Base-by-base conservation (phyloP, 139 green algal genomes). In the Zygnema circumcarinatum region DNA sequence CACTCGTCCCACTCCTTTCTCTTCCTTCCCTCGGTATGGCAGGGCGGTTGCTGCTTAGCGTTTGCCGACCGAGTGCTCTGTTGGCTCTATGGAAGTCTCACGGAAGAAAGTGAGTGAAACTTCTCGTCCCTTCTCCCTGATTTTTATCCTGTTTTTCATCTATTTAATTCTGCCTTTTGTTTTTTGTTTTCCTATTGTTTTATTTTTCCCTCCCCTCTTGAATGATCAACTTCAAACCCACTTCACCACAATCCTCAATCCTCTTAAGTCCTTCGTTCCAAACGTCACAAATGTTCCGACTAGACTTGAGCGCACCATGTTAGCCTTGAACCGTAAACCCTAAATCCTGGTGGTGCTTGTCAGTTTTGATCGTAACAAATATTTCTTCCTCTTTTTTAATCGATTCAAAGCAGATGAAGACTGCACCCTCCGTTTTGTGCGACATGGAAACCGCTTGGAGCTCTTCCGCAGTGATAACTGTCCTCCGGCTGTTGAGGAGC, bases 11-110 rank as follows among this genome's bases (percentile, higher is more conserved):
- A n/a, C n/a, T n/a, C n/a, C n/a, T n/a, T n/a, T 83, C 7, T 72
- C 7, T 47, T 83, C 3, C 7, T 47, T 83, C 3, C 11, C 7
- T 83, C 21, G 36, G 20, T 2, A 81, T 16, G 80, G 79, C 79
- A 86, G 79, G 42, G 42, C 2, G 79, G 79, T 3, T 62, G 39
- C 7, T 86, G 79, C n/a, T 11, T 86, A 33, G 79, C 76, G 1
- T 89, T 89, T 35, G 54, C 84, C 1, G 79, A 89, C 35, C 36
- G 40, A 21, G 38, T 89, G 11, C 42, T 89, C 29, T 31, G n/a
- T 22, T 89, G 84, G 84, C 36, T 89, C 29, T 89, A 89, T 78
- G 84, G 76, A 56, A 88, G 52, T 38, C 62, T 53, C 0, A 22
- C 42, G 21, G 76, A 88, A 20, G 83, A 62, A 36, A 29, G 53